These are phyloP conservation scores for Fonsecaea nubica DNA, from an alignment of 2,329 filamentous ascomycete genomes.

Conservation along the genomic window DNA sequence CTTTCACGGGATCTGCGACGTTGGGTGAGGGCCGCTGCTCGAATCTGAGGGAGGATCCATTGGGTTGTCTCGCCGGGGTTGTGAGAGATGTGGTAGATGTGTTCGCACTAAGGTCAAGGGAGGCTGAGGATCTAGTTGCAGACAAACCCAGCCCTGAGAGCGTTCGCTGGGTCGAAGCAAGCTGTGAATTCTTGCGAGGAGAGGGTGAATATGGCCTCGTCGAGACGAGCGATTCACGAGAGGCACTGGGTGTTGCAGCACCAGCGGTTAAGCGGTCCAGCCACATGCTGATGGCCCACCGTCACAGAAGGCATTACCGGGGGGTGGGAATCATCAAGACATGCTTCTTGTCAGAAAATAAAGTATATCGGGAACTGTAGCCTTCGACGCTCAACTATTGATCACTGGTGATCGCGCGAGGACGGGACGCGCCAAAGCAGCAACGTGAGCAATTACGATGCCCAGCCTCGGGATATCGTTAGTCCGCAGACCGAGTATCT, in stretches of 20 bases:
- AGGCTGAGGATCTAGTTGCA: slow-evolving; percentile 72
- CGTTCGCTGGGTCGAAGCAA: slow-evolving; percentile 69
- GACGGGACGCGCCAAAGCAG: background rate
- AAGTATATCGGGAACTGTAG: background rate
- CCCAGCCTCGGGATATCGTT: background rate
- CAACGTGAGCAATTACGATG: background rate
- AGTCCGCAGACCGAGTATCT: background rate
- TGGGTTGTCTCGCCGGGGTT: slow-evolving; percentile 66
- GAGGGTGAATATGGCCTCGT: slow-evolving; percentile 76
- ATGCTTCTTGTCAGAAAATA: background rate
- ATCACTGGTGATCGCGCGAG: background rate
- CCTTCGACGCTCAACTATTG: background rate
- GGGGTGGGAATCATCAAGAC: background rate
- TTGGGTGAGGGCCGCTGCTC: slow-evolving; percentile 59
- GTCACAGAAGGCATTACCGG: background rate
- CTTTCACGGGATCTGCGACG: slow-evolving; percentile 72
- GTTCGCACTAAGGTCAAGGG: slow-evolving; percentile 72
- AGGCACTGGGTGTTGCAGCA: slow-evolving; percentile 61
- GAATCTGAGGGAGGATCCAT: slow-evolving; percentile 73
- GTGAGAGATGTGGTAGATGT: slow-evolving; percentile 79
- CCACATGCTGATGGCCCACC: slow-evolving; percentile 68
- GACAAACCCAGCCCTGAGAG: slow-evolving; percentile 68
- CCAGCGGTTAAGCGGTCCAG: slow-evolving; percentile 78
- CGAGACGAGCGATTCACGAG: slow-evolving; percentile 67
- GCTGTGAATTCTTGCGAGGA: slow-evolving; percentile 70